Base-by-base conservation (phyloP, 192 early-diverging fungal species). In the Backusella luteola region DNA sequence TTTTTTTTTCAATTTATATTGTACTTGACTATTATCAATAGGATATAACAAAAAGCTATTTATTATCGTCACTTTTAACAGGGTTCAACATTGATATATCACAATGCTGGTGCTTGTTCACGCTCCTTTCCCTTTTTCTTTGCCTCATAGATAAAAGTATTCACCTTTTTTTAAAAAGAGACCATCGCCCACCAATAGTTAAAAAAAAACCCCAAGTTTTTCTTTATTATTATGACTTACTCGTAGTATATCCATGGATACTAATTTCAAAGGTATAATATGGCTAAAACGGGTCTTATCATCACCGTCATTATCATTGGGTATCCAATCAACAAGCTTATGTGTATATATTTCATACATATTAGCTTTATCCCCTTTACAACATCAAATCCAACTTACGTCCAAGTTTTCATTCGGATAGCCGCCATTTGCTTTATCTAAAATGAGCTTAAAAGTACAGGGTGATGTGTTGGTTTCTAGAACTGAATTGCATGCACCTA, bases 261-360 rank as follows among this genome's bases (percentile, higher is more conserved):
- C 56, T 63, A 63, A 3, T 29, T 63, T 63, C 23, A 63, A 29
- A 21, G 56, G 56, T 63, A 63, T 63, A 63, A 63, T 23, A 1
- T 63, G 56, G 12, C 56, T 11, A 63, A 29, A 49, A 49, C 19
- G 46, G 6, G 19, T 49, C 4, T 12, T 59, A 26, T 21, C 12
- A 59, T 23, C 3, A 63, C 29, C 9, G 12, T 63, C 11, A 26
- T 53, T 5, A 53, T 29, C 56, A 63, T 29, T 63, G 11, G 56
- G 56, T 63, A 63, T 26, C 56, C 56, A 63, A 63, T 63, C 56
- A 9, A 63, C 56, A 63, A 26, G 56, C 56, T 63, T 29, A 53
- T 6, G 49, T 39, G 11, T 11, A 15, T 49, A 29, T 21, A 23
- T 11, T 7, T 21, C n/a, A 21, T 21, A 29, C 29, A 63, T 12